phyloP scores from a whole-genome alignment of 2,329 filamentous ascomycete genomes.

The Aspergillus pseudonomiae region DNA sequence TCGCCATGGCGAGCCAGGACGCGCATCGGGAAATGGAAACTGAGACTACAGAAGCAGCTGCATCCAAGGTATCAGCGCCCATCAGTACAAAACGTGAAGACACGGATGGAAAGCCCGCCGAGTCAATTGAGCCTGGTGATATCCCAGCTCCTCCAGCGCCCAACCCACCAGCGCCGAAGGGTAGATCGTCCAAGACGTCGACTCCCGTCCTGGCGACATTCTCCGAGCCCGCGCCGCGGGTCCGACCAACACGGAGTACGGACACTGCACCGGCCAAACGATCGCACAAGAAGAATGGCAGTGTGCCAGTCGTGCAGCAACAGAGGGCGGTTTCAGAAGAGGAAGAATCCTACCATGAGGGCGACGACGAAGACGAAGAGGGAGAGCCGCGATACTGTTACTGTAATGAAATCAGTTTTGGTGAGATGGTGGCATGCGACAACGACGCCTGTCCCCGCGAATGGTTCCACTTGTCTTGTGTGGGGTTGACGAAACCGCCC shows the following conservation, averaged over 20 bases:
- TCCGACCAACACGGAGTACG: conserved; percentile 39
- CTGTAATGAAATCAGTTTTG: conserved; percentile 78
- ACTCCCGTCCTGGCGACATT: conserved; percentile 44
- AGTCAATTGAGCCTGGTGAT: conserved; percentile 40
- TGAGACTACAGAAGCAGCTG: conserved; percentile 24
- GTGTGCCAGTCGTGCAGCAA: conserved; percentile 25
- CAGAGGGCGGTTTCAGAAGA: conserved; percentile 41
- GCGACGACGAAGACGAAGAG: conserved; percentile 65
- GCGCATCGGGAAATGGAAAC: conserved; percentile 31
- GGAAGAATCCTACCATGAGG: conserved; percentile 48
- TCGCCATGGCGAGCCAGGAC: conserved; percentile 41
- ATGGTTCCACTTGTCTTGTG: conserved; percentile 84
- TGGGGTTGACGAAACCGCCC: conserved; percentile 77
- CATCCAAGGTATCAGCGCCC: conserved; percentile 22
- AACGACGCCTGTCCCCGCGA: conserved; percentile 71
- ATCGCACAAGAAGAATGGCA: conserved; percentile 37
- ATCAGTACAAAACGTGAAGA: conserved; percentile 41
- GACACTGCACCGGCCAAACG: conserved; percentile 39
- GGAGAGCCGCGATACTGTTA: conserved; percentile 78
- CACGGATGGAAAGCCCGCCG: conserved; percentile 33
- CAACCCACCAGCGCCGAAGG: conserved; percentile 30
- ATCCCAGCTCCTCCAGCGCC: conserved; percentile 19
- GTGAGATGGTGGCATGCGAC: conserved; percentile 83
- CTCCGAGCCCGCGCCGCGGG: conserved; percentile 36
- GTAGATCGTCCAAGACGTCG: conserved; percentile 44